Conservation (phyloP, 345 rosid genomes). For the Clausena lansium region DNA sequence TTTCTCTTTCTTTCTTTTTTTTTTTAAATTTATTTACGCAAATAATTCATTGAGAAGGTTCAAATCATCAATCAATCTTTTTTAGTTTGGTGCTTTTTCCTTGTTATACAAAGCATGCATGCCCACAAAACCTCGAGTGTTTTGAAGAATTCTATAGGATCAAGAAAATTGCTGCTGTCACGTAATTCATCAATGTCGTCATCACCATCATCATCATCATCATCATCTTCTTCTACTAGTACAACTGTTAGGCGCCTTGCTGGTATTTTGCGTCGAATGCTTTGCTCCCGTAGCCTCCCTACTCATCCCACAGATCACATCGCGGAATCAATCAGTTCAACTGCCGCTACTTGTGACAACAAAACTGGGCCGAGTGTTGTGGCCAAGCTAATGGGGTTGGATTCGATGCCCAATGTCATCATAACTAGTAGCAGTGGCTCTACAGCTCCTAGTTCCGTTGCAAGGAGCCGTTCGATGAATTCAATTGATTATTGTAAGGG, state of each 20-base stretch:
- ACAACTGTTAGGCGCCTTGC: constrained; percentile 45
- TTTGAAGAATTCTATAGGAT: constrained; percentile 37
- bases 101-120: not conserved
- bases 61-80: constrained; percentile 15
- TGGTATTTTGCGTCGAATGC: constrained; percentile 50
- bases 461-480: constrained; percentile 56
- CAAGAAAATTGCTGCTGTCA: constrained; percentile 15
- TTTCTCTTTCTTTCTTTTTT: no score
- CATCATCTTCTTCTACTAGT: constrained; percentile 24
- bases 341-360: not conserved
- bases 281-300: constrained; percentile 53
- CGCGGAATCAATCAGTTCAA: constrained; percentile 28
- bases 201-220: constrained; percentile 23
- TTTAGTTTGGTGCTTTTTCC: not conserved
- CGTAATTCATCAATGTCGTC: constrained; percentile 37
- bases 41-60: constrained; percentile 11
- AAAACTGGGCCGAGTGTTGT: constrained; percentile 51
- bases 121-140: not conserved
- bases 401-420: constrained; percentile 27
- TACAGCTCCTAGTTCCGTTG: constrained; percentile 9
- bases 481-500: constrained; percentile 26
- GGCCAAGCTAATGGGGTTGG: constrained; percentile 86
- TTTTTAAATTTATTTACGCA: no score
- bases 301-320: constrained; percentile 57
- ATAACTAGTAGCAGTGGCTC: not conserved